phyloP scores from a whole-genome alignment of 345 rosid species.

The Garcia nutans region DNA sequence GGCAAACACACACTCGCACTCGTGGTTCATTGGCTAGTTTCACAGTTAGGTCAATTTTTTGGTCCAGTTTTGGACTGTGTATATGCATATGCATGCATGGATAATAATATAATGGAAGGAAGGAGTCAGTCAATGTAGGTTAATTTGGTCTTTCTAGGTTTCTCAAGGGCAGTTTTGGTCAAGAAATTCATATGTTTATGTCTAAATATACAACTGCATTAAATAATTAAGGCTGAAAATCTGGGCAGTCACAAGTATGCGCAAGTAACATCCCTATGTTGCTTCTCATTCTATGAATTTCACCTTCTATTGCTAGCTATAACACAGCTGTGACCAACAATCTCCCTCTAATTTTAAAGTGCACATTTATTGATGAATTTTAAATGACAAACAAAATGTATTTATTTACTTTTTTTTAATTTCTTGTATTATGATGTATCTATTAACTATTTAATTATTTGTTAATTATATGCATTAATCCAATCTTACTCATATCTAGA shows the following conservation, averaged over 20 bases:
- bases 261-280: background rate
- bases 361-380: no score
- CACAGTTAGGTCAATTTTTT: background rate
- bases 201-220: no score
- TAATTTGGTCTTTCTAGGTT: background rate
- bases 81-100: background rate
- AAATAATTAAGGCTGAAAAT: background rate
- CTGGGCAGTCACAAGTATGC: background rate
- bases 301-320: background rate
- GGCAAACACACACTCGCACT: background rate
- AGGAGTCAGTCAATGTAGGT: background rate
- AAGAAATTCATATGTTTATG: no score
- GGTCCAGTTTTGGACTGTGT: background rate
- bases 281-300: no score
- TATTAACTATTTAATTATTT: no score
- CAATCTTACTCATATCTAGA: no score
- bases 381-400: no score
- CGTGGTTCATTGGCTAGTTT: background rate
- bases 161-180: background rate
- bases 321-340: constrained; percentile 10
- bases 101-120: no score
- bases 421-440: no score
- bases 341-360: no score
- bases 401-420: no score
- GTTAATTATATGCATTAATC: no score